These are phyloP conservation scores for Fusarium sp. DNA, from an alignment of 2,329 filamentous ascomycete species.

Conservation along the genomic window DNA sequence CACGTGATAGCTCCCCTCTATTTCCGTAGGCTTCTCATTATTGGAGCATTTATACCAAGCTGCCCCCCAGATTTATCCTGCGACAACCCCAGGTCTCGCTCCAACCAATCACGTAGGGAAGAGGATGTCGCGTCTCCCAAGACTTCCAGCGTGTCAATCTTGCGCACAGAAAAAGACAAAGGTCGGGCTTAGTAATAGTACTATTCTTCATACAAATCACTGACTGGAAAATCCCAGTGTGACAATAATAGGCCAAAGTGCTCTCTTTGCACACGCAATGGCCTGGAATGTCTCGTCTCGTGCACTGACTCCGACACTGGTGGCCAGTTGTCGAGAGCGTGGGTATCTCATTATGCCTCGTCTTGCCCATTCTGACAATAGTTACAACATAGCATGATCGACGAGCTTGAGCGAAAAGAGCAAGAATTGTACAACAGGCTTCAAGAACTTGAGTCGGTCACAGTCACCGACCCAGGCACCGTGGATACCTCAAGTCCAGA, in stretches of 20 bases:
- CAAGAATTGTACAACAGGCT: constrained; percentile 1
- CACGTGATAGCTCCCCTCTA: background rate
- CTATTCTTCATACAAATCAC: background rate
- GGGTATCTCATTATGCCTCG: accelerated
- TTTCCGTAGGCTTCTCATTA: background rate
- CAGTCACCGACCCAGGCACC: background rate
- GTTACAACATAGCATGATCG: background rate
- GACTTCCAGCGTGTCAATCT: constrained; percentile 19
- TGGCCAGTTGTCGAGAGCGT: constrained; percentile 5
- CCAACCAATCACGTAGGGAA: accelerated
- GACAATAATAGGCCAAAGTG: constrained; percentile 17
- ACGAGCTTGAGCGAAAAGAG: constrained; percentile 17
- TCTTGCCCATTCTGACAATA: accelerated
- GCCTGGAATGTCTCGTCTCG: background rate
- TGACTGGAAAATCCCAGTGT: background rate
- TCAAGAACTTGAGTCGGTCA: background rate
- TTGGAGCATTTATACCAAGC: background rate
- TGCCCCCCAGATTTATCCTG: background rate
- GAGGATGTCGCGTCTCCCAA: background rate
- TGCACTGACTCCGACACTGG: background rate
- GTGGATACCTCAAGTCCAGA: constrained; percentile 11
- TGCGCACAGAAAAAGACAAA: constrained; percentile 20
- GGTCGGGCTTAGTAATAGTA: background rate
- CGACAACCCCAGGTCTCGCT: too few species aligned
- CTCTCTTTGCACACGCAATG: background rate